Percentiles rank a stretch among this genome's conserved stretches.
phyloP scores from a whole-genome alignment of 495 filamentous ascomycete genomes.

The Extremus antarcticus region DNA sequence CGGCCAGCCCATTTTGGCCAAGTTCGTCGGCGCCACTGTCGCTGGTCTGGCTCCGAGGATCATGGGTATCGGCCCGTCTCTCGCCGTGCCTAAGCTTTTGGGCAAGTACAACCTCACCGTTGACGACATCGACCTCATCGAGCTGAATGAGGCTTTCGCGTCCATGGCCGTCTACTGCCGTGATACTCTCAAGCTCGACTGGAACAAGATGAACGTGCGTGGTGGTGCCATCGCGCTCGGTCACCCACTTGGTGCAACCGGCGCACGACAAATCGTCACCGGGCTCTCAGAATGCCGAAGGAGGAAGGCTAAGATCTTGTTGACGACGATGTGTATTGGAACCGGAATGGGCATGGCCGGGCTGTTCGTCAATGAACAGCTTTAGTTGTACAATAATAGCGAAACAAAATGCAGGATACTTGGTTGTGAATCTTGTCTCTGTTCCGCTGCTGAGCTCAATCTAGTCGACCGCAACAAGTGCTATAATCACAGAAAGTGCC shows the following conservation, averaged over 20 bases:
- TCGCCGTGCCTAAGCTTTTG: constrained; percentile 91
- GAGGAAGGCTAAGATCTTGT: constrained; percentile 35
- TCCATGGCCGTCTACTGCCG: constrained; percentile 94
- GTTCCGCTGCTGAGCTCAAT: neutral
- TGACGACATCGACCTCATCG: constrained; percentile 76
- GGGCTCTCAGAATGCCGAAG: constrained; percentile 58
- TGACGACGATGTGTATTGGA: constrained; percentile 35
- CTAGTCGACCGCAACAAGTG: too few relatives aligned
- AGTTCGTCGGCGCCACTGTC: constrained; percentile 86
- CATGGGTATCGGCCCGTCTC: constrained; percentile 93
- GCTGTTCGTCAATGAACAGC: constrained; percentile 30
- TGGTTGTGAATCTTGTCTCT: neutral
- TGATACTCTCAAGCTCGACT: constrained; percentile 63
- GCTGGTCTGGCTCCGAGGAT: constrained; percentile 82
- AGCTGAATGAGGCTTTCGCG: constrained; percentile 96
- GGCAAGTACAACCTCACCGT: constrained; percentile 66
- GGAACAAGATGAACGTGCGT: constrained; percentile 77
- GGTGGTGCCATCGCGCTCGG: constrained; percentile 90
- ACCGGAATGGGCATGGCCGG: constrained; percentile 14
- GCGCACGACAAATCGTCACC: constrained; percentile 69
- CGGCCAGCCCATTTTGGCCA: constrained; percentile 83
- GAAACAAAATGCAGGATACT: neutral
- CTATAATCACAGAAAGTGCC: too few relatives aligned
- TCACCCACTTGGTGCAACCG: constrained; percentile 87
- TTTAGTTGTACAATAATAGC: constrained; percentile 9